Base-by-base conservation (phyloP, 768 basidiomycete genomes). In the Russula sp. region DNA sequence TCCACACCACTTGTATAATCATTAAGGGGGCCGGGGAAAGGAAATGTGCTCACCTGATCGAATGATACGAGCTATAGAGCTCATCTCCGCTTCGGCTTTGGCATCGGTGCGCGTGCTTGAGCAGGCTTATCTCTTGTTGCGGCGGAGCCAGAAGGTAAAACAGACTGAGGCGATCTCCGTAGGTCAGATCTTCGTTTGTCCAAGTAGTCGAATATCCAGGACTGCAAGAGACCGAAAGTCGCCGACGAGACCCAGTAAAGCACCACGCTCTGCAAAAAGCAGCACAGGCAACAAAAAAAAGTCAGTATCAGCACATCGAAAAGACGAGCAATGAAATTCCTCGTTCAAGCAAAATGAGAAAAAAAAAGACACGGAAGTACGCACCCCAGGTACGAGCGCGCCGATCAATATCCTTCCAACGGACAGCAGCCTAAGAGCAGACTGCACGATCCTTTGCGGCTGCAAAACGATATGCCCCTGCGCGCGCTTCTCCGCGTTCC, bases 161-260 rank as follows among this genome's bases (percentile, higher is more conserved):
- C 26, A 34, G 64, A 36, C 6, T 49, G 30, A 20, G 30, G 59
- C 24, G 24, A 16, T 51, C 22, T 52, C 50, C 42, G 59, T 10
- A 26, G 49, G 56, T 72, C 75, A 18, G 56, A 51, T 62, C 80
- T 74, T 48, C 77, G 79, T 57, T 78, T 70, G 61, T 86, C 84
- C 76, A 81, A 80, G 76, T 81, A 88, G 61, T 90, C 87, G 63
- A 92, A 75, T 36, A 81, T 67, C 87, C 88, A 92, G 1, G 88
- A 86, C 72, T 92, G 89, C 16, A 87, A 63, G 22, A 92, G 76
- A 48, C 89, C 90, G 72, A 88, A 88, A 13, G 81, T 75, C 3
- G 90, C 88, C 16, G 90, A 92, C 14, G 87, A 84, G 3, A 86
- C 78, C 90, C 90, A 92, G 70, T 90, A 92, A 36, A 92, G 70